These are phyloP conservation scores for Cryptosporidium ryanae DNA, from an alignment of 169 alveolate species.

Conservation along the genomic window DNA sequence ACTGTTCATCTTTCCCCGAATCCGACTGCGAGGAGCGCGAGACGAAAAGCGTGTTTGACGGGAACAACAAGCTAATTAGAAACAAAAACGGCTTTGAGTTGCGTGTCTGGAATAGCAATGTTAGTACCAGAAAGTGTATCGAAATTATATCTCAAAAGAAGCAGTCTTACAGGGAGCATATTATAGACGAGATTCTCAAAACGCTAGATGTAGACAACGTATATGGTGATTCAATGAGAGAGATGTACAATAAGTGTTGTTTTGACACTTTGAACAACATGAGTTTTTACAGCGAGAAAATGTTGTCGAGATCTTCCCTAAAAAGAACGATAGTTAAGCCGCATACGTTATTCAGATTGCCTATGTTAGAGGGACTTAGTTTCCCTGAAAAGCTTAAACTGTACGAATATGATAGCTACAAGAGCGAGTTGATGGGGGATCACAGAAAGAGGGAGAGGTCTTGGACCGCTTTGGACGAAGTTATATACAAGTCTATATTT, in stretches of 20 bases:
- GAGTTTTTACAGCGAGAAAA: constrained; percentile 29
- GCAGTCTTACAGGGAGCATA: constrained; percentile 43
- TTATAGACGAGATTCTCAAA: constrained; percentile 50
- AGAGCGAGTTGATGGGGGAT: not conserved
- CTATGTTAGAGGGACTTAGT: constrained; percentile 7
- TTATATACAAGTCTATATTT: constrained; percentile 28
- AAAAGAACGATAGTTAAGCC: constrained; percentile 12
- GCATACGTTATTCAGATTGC: constrained; percentile 34
- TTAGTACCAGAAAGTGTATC: constrained; percentile 23
- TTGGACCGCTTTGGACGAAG: constrained; percentile 48
- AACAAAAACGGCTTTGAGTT: too few relatives aligned
- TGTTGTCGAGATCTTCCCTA: constrained; percentile 21
- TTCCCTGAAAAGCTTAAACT: not conserved
- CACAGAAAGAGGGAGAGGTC: too few relatives aligned
- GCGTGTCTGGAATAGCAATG: constrained; percentile 36
- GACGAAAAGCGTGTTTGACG: too few relatives aligned
- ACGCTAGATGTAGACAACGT: constrained; percentile 7
- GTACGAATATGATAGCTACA: not conserved
- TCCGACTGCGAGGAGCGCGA: not conserved
- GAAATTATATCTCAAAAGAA: constrained; percentile 37
- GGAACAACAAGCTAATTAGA: not conserved
- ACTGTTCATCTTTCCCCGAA: not conserved
- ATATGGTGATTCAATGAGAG: constrained; percentile 5
- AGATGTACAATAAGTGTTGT: constrained; percentile 11
- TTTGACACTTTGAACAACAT: constrained; percentile 18